Conservation (phyloP, 805 yeast genomes). For the Sugiyamaella floridensis region DNA sequence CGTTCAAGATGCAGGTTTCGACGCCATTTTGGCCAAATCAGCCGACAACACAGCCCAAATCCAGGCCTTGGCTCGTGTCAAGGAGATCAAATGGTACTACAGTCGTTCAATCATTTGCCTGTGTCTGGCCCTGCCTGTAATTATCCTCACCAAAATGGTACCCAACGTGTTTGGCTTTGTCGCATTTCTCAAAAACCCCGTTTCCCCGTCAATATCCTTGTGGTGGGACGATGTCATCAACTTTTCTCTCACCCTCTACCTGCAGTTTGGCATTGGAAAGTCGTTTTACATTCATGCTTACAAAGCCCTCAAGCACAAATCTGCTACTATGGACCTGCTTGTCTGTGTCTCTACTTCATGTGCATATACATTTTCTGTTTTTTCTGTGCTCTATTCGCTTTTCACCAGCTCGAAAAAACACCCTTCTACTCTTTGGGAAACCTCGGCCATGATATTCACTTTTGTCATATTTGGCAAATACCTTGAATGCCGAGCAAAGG, state of each 20-base stretch:
- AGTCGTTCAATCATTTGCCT: conserved; percentile 46
- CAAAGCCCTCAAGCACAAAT: conserved; percentile 56
- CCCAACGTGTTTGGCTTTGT: conserved; percentile 26
- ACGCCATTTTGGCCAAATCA: conserved; percentile 40
- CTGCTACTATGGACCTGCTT: conserved; percentile 89
- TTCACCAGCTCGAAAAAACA: conserved; percentile 27
- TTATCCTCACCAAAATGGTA: conserved; percentile 38
- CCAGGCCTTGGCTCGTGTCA: conserved; percentile 55
- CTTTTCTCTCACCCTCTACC: conserved; percentile 47
- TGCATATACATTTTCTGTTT: conserved; percentile 67
- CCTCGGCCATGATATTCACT: conserved; percentile 73
- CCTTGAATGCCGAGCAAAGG: conserved; percentile 86
- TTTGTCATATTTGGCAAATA: conserved; percentile 88
- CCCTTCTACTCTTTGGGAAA: conserved; percentile 76
- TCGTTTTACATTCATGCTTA: conserved; percentile 60
- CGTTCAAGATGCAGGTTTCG: conserved; percentile 47
- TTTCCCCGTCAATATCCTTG: conserved; percentile 48
- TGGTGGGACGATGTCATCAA: conserved; percentile 58
- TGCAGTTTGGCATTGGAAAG: conserved; percentile 62
- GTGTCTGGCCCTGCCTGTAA: conserved; percentile 55
- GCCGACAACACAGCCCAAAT: conserved; percentile 64
- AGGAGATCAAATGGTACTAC: conserved; percentile 71
- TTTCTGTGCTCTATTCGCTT: conserved; percentile 45
- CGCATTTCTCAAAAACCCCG: conserved; percentile 30
- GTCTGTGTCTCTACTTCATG: conserved; percentile 76